Evolutionary conservation across 2,329 filamentous ascomycete genomes (phyloP).

Genomic region (Westerdykella aurantiaca): DNA sequence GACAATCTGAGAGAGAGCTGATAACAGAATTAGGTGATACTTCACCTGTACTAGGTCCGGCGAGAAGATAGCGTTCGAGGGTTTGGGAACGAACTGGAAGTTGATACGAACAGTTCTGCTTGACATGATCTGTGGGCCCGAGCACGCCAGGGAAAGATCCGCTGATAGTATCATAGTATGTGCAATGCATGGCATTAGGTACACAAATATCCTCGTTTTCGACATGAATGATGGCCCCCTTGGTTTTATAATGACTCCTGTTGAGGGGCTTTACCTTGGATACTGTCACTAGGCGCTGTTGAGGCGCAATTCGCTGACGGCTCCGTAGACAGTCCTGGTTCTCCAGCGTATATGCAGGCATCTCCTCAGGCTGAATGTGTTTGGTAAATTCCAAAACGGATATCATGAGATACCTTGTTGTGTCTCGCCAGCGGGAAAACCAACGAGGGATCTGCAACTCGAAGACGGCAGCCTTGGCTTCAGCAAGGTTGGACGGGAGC

Average conservation of each 20-base stretch:
- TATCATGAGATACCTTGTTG: too few relatives aligned
- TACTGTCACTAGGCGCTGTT: too few relatives aligned
- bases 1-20: constrained; percentile 35
- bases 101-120: constrained; percentile 38
- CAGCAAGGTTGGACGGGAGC: constrained; percentile 31
- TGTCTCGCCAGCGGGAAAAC: constrained; percentile 49
- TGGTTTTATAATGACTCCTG: too few relatives aligned
- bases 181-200: constrained; percentile 5
- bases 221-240: too few relatives aligned
- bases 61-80: constrained; percentile 41
- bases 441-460: constrained; percentile 43
- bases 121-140: constrained; percentile 10
- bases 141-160: constrained; percentile 11
- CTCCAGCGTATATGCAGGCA: too few relatives aligned
- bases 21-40: constrained; percentile 48
- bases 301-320: too few relatives aligned
- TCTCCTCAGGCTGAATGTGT: too few relatives aligned
- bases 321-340: too few relatives aligned
- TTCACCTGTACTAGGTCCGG: constrained; percentile 23
- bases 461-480: constrained; percentile 47
- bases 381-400: too few relatives aligned
- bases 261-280: too few relatives aligned
- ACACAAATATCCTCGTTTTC: too few relatives aligned
- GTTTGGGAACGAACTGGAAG: constrained; percentile 29
- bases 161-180: not conserved